These are phyloP conservation scores for Diplotaxis tenuifolia DNA, from an alignment of 345 rosid genomes.

Conservation along the genomic window DNA sequence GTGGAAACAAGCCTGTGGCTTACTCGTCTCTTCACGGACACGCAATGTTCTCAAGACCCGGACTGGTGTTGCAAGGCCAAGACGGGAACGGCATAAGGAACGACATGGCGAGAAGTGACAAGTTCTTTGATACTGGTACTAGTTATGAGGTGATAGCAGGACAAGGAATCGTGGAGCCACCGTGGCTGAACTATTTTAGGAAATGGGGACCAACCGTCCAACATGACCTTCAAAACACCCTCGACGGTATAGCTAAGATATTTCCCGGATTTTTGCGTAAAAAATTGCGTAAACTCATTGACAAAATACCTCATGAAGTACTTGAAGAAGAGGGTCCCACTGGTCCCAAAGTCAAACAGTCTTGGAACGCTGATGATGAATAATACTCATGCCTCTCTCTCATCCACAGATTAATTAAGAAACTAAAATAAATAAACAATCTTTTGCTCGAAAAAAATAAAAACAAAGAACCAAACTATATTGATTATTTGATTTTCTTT, in stretches of 20 bases:
- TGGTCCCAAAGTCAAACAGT: conserved; percentile 63
- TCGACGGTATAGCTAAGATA: conserved; percentile 41
- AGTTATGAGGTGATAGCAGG: conserved; percentile 46
- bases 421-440: background rate
- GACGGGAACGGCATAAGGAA: conserved; percentile 59
- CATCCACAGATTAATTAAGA: background rate
- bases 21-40: conserved; percentile 75
- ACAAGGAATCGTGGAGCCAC: conserved; percentile 39
- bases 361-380: conserved; percentile 58
- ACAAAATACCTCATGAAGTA: conserved; percentile 52
- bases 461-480: no score
- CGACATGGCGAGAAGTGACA: conserved; percentile 61
- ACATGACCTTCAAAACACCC: conserved; percentile 41
- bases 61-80: conserved; percentile 65
- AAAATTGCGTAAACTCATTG: conserved; percentile 43
- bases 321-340: conserved; percentile 72
- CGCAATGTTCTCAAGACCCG: conserved; percentile 67
- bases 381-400: background rate
- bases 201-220: conserved; percentile 69
- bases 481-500: background rate
- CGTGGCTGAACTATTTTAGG: conserved; percentile 65
- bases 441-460: no score
- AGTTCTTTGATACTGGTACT: conserved; percentile 42
- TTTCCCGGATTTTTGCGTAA: conserved; percentile 47
- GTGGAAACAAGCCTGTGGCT: conserved; percentile 53